Evolutionary conservation across 2,329 filamentous ascomycete species (phyloP).

Genomic region (Stagonosporopsis cucurbitacearum): DNA sequence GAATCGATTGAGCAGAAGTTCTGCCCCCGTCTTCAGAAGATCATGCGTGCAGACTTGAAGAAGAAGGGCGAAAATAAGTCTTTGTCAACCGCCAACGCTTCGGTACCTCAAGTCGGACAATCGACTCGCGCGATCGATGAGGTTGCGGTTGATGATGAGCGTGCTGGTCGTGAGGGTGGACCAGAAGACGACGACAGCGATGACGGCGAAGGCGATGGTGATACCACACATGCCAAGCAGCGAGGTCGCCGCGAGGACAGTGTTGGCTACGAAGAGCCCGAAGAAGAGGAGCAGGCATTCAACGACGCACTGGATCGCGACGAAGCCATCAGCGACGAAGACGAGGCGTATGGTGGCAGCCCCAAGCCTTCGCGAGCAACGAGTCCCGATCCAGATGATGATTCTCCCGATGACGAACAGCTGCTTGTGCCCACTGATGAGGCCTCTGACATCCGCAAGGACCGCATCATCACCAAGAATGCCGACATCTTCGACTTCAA

Average conservation of each 20-base stretch:
- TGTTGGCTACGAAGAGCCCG: constrained; percentile 88
- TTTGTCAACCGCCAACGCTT: constrained; percentile 62
- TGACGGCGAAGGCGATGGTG: constrained; percentile 61
- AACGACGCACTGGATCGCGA: constrained; percentile 68
- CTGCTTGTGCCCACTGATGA: constrained; percentile 36
- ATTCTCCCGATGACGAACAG: constrained; percentile 35
- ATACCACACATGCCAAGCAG: constrained; percentile 72
- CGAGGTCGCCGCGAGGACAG: constrained; percentile 79
- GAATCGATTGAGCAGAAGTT: constrained; percentile 81
- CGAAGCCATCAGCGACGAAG: constrained; percentile 59
- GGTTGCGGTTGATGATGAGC: constrained; percentile 54
- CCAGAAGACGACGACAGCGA: constrained; percentile 79
- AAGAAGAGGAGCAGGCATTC: constrained; percentile 85
- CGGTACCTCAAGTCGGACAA: constrained; percentile 77
- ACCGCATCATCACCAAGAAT: constrained; percentile 52
- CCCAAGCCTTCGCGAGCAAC: constrained; percentile 47
- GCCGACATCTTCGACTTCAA: constrained; percentile 77
- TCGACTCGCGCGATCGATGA: constrained; percentile 62
- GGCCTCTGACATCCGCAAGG: constrained; percentile 39
- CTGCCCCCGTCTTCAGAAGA: constrained; percentile 71
- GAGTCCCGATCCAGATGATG: constrained; percentile 39
- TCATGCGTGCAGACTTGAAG: constrained; percentile 77
- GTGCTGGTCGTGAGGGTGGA: constrained; percentile 54
- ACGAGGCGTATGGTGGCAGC: constrained; percentile 60
- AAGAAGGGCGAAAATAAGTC: constrained; percentile 71